These are phyloP conservation scores for Rhynchosporium graminicola DNA, from an alignment of 2,329 filamentous ascomycete genomes.

Conservation along the genomic window DNA sequence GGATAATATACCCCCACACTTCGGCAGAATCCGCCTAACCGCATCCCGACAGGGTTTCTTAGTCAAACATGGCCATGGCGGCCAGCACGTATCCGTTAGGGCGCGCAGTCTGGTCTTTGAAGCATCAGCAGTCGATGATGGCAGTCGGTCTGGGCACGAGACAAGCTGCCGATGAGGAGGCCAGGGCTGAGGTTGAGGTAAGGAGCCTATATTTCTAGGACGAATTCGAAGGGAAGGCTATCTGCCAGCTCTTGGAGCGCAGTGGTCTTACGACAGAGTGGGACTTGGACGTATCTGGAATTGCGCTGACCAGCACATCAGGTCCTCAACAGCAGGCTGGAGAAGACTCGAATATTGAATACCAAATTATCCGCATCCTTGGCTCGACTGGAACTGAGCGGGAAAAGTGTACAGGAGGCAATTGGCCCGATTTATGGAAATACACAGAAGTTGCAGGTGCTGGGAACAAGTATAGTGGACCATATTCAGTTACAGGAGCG, in stretches of 20 bases:
- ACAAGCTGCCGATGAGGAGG: constrained; percentile 59
- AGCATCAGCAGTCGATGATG: constrained; percentile 35
- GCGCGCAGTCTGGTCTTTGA: constrained; percentile 30
- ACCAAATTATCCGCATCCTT: constrained; percentile 94
- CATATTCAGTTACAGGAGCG: neutral
- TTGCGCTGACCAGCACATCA: constrained; percentile 18
- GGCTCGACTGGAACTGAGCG: constrained; percentile 79
- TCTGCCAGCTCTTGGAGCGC: neutral
- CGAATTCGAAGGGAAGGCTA: neutral
- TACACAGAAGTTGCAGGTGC: constrained; percentile 84
- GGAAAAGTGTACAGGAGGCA: constrained; percentile 87
- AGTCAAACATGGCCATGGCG: constrained; percentile 12
- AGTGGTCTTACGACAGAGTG: neutral
- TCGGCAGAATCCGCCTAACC: constrained; percentile 8
- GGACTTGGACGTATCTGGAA: neutral
- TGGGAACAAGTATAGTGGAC: constrained; percentile 68
- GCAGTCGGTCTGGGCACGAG: constrained; percentile 36
- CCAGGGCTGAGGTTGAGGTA: constrained; percentile 64
- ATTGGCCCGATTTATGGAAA: constrained; percentile 91
- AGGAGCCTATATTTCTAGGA: neutral
- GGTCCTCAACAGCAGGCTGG: constrained; percentile 71
- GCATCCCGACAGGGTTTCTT: neutral
- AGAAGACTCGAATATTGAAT: constrained; percentile 89
- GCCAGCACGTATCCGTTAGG: constrained; percentile 19
- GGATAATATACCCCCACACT: constrained; percentile 6